Conservation (phyloP, 2,329 filamentous ascomycete genomes). For the Shiraia bambusicola region DNA sequence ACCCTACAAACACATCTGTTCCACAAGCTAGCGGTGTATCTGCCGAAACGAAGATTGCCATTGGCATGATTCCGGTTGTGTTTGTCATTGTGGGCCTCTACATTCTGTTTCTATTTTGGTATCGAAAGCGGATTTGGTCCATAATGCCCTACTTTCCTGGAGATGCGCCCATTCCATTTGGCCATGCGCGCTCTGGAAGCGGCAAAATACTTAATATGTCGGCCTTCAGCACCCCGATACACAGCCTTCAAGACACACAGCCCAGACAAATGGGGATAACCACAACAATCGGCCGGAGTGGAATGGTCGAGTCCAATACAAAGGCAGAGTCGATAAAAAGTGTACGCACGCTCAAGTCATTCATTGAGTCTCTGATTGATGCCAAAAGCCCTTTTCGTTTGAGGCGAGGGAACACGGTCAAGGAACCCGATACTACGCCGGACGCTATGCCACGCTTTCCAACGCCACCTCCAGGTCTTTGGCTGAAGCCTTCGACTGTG, state of each 20-base stretch:
- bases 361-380: conserved; percentile 32
- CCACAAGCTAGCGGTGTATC: conserved; percentile 4
- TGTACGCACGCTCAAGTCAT: neutral
- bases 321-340: neutral
- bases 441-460: conserved; percentile 22
- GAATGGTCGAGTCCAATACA: conserved; percentile 3
- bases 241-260: conserved; percentile 1
- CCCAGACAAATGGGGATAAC: neutral
- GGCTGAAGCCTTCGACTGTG: conserved; percentile 5
- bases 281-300: neutral
- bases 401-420: conserved; percentile 30
- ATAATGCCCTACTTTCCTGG: neutral
- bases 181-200: conserved; percentile 4
- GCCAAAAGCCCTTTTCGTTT: conserved; percentile 30
- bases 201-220: conserved; percentile 22
- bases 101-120: conserved; percentile 23
- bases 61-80: conserved; percentile 28
- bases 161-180: too few relatives aligned
- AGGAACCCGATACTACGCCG: conserved; percentile 16
- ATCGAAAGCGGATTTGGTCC: conserved; percentile 12
- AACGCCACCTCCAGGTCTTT: conserved; percentile 15
- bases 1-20: neutral
- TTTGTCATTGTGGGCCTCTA: conserved; percentile 14
- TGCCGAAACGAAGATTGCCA: conserved; percentile 21
- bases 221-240: conserved; percentile 19